Conservation (phyloP, 768 basidiomycete genomes). For the Russula earlei region DNA sequence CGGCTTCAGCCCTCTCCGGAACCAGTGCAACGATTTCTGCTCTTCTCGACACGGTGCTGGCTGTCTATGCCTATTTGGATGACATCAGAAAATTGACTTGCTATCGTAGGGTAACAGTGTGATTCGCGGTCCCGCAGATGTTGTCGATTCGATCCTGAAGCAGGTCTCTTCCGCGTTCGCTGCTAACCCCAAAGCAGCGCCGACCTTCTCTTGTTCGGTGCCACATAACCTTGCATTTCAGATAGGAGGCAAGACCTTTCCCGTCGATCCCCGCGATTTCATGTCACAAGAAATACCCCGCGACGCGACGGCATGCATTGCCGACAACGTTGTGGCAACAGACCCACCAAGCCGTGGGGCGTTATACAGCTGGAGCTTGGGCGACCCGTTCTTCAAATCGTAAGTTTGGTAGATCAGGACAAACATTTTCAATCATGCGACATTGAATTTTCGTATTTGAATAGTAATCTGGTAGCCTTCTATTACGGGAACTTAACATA, state of each 20-base stretch:
- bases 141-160: conserved; percentile 9
- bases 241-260: conserved; percentile 38
- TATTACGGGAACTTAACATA: conserved; percentile 64
- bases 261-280: conserved; percentile 76
- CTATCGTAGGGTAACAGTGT: conserved; percentile 57
- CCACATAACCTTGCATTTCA: conserved; percentile 16
- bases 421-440: not conserved
- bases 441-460: not conserved
- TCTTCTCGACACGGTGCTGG: conserved; percentile 58
- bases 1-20: conserved; percentile 37
- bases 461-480: conserved; percentile 55
- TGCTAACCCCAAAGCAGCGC: not conserved
- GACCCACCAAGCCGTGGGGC: conserved; percentile 11
- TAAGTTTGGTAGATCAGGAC: conserved; percentile 26
- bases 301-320: conserved; percentile 14
- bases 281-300: conserved; percentile 31
- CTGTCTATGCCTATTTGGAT: not conserved
- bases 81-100: not conserved
- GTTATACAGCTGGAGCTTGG: conserved; percentile 63
- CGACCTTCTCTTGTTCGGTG: conserved; percentile 14
- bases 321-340: conserved; percentile 9
- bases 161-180: conserved; percentile 12
- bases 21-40: conserved; percentile 34
- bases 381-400: conserved; percentile 70
- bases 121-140: conserved; percentile 49